Percentiles rank a stretch among this genome's conserved stretches.
Evolutionary conservation across 306 rosid species (phyloP).

Genomic region (Abrus precatorius): DNA sequence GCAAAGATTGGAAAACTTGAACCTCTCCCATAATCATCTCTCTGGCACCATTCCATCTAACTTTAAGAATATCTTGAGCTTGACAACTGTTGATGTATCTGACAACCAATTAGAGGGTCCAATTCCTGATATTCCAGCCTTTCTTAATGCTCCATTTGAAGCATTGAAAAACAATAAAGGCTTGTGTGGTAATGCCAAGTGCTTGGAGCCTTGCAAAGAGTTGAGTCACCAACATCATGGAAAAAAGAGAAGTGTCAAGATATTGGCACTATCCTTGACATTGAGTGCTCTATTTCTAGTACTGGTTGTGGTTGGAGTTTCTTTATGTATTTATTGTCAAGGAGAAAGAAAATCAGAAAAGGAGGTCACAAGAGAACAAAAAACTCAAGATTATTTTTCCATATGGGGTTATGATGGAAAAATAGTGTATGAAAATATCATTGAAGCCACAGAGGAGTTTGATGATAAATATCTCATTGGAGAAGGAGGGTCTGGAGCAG

Average conservation of each 20-base stretch:
- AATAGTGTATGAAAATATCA: conserved; percentile 34
- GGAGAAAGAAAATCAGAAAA: background rate
- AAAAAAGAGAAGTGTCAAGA: background rate
- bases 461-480: conserved; percentile 45
- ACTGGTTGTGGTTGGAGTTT: background rate
- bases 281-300: conserved; percentile 11
- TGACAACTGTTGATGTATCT: conserved; percentile 57
- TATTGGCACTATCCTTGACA: background rate
- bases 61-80: conserved; percentile 49
- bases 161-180: conserved; percentile 35
- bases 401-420: conserved; percentile 43
- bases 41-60: conserved; percentile 47
- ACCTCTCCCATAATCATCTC: conserved; percentile 61
- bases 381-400: conserved; percentile 24
- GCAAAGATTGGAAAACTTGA: conserved; percentile 47
- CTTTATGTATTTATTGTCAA: conserved; percentile 1
- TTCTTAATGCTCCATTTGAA: conserved; percentile 30
- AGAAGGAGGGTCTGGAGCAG: conserved; percentile 43
- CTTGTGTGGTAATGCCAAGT: conserved; percentile 38
- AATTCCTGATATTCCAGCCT: conserved; percentile 44
- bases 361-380: conserved; percentile 26
- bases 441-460: conserved; percentile 52
- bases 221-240: background rate
- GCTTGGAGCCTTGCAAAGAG: conserved; percentile 27
- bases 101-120: conserved; percentile 45